These are phyloP conservation scores for Picea abies DNA, from an alignment of 83 land plant species.

Conservation along the genomic window DNA sequence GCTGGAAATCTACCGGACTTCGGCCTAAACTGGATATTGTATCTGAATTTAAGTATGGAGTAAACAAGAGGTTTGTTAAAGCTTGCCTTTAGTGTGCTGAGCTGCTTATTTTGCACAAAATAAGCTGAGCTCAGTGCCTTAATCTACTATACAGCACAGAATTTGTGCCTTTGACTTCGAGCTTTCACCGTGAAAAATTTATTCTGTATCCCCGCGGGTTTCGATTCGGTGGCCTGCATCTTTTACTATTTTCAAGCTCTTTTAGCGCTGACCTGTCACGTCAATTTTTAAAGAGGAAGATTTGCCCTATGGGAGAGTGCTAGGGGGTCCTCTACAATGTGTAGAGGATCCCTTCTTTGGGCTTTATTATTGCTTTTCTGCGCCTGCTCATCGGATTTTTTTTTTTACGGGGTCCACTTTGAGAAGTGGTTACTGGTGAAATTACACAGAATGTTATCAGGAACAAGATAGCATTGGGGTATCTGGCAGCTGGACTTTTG, in stretches of 20 bases:
- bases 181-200: background rate
- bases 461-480: background rate
- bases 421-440: background rate
- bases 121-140: background rate
- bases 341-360: constrained; percentile 15
- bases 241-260: background rate
- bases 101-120: background rate
- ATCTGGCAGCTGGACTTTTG: constrained; percentile 12
- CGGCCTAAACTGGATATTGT: background rate
- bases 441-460: background rate
- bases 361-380: background rate
- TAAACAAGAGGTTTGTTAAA: background rate
- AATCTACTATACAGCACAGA: background rate
- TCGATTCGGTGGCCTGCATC: background rate
- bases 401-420: background rate
- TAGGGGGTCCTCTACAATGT: constrained; percentile 18
- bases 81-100: background rate
- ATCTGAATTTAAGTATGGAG: background rate
- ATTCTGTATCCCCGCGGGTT: background rate
- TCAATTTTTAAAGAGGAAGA: background rate
- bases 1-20: background rate
- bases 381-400: background rate
- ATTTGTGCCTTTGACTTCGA: background rate
- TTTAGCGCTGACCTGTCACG: background rate
- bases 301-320: constrained; percentile 4